Evolutionary conservation across 164 flowering plant species (phyloP).

Genomic region (Piper betle): DNA sequence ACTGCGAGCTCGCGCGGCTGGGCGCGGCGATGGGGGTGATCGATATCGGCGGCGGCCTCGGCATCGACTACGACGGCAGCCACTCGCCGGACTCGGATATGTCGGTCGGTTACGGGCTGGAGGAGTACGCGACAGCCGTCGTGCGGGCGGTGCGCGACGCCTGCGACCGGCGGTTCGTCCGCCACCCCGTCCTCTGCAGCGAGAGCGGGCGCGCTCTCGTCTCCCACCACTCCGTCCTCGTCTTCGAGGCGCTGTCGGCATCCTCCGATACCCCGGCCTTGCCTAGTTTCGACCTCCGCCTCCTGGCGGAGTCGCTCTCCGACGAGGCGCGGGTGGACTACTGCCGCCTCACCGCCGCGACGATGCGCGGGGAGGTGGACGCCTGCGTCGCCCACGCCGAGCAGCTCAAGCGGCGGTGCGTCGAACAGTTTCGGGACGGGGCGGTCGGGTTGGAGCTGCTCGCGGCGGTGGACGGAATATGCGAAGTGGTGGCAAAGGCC

Average conservation of each 20-base stretch:
- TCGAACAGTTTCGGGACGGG: constrained; percentile 89
- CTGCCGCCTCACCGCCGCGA: constrained; percentile 39
- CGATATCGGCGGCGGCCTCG: constrained; percentile 94
- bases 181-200: constrained; percentile 81
- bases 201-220: constrained; percentile 97
- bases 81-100: constrained; percentile 62
- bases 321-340: constrained; percentile 60
- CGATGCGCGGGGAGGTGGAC: constrained; percentile 43
- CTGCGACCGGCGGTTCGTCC: constrained; percentile 60
- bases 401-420: constrained; percentile 64
- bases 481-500: constrained; percentile 44
- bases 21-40: constrained; percentile 81
- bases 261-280: constrained; percentile 13
- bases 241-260: constrained; percentile 78
- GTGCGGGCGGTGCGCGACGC: constrained; percentile 48
- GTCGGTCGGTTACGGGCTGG: constrained; percentile 64
- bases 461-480: constrained; percentile 73
- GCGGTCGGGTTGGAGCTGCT: constrained; percentile 61
- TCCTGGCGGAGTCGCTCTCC: constrained; percentile 29
- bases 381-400: constrained; percentile 52
- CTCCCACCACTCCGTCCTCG: constrained; percentile 82
- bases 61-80: constrained; percentile 92
- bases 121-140: constrained; percentile 81
- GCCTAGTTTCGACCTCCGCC: constrained; percentile 13
- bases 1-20: constrained; percentile 78